Evolutionary conservation across 441 rosid species (phyloP).

Genomic region (Gossypium davidsonii): DNA sequence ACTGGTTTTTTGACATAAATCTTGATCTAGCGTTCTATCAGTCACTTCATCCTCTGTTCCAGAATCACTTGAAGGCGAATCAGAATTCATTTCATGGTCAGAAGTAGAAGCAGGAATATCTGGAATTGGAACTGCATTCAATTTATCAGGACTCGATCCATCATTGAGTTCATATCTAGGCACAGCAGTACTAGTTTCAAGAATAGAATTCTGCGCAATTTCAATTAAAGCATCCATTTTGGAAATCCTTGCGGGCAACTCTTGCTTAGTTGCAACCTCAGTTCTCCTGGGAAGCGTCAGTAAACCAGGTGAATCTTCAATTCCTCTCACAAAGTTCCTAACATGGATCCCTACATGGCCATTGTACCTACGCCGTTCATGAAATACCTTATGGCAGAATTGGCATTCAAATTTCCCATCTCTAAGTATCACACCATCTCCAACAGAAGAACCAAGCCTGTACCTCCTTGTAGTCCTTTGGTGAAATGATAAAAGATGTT

Average conservation of each 20-base stretch:
- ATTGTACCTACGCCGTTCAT: conserved; percentile 62
- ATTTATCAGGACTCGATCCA: conserved; percentile 23
- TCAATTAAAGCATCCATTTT: conserved; percentile 80
- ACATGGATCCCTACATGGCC: conserved; percentile 76
- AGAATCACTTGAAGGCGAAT: conserved; percentile 29
- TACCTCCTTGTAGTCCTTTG: conserved; percentile 54
- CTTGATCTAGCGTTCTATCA: conserved; percentile 25
- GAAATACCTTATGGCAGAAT: conserved; percentile 65
- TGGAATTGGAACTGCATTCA: conserved; percentile 22
- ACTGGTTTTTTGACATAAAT: conserved; percentile 21
- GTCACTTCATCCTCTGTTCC: conserved; percentile 25
- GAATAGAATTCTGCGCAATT: conserved; percentile 73
- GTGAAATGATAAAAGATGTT: conserved; percentile 64
- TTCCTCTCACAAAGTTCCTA: conserved; percentile 57
- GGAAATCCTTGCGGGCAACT: conserved; percentile 39
- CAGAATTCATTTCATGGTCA: conserved; percentile 31
- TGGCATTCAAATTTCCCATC: conserved; percentile 77
- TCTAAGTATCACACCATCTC: conserved; percentile 64
- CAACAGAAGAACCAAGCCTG: conserved; percentile 66
- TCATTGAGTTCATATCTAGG: conserved; percentile 25
- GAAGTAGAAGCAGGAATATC: conserved; percentile 27
- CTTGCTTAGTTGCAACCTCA: conserved; percentile 34
- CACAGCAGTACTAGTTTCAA: conserved; percentile 33
- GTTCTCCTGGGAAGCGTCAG: conserved; percentile 27
- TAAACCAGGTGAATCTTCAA: conserved; percentile 46